phyloP scores from a whole-genome alignment of 1,284 basidiomycete genomes.

The Sporisorium sorghi region DNA sequence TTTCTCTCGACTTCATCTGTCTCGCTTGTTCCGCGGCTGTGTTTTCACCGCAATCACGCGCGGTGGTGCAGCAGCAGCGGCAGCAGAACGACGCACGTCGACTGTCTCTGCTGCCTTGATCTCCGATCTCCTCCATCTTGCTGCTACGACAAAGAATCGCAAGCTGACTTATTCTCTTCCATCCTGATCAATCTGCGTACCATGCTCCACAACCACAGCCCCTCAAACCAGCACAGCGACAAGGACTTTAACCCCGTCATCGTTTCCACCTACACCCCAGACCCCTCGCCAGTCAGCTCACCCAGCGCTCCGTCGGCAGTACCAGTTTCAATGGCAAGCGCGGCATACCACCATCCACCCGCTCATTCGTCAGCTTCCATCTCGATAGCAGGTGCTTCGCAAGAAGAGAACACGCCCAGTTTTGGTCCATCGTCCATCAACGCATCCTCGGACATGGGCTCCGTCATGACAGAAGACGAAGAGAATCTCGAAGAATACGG shows the following conservation, averaged over 20 bases:
- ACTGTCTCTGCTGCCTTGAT: background rate
- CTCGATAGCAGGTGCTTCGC: slow-evolving; percentile 45
- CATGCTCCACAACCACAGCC: slow-evolving; percentile 13
- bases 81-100: background rate
- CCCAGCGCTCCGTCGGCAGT: slow-evolving; percentile 43
- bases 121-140: background rate
- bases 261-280: slow-evolving; percentile 56
- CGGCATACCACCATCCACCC: slow-evolving; percentile 32
- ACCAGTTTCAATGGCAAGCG: slow-evolving; percentile 49
- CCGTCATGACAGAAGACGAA: slow-evolving; percentile 70
- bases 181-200: background rate
- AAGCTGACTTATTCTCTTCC: background rate
- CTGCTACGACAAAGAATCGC: background rate
- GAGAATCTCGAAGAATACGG: slow-evolving; percentile 71
- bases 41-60: background rate
- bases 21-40: slow-evolving; percentile 6
- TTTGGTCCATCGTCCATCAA: slow-evolving; percentile 48
- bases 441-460: slow-evolving; percentile 55
- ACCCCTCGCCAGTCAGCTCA: slow-evolving; percentile 54
- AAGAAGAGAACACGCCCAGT: slow-evolving; percentile 43
- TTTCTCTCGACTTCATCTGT: background rate
- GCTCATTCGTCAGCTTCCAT: slow-evolving; percentile 40
- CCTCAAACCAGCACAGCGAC: slow-evolving; percentile 34
- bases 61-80: background rate
- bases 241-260: slow-evolving; percentile 54